Evolutionary conservation across 2,329 filamentous ascomycete genomes (phyloP).

Genomic region (Alternaria sp.): DNA sequence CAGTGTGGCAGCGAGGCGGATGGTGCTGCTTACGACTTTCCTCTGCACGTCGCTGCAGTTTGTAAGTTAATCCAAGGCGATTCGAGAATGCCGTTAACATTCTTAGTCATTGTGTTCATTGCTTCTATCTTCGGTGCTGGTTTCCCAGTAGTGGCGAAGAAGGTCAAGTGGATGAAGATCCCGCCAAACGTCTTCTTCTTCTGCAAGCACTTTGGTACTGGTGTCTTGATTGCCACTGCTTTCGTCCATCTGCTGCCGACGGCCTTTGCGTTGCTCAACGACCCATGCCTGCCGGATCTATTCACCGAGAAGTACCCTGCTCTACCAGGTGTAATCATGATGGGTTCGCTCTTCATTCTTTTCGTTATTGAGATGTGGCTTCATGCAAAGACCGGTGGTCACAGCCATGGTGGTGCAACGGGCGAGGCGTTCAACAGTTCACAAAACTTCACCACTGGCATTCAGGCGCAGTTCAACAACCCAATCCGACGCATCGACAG

Average conservation of each 20-base stretch:
- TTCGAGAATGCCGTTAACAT: conserved; percentile 23
- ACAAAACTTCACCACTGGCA: conserved; percentile 26
- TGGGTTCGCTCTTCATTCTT: conserved; percentile 67
- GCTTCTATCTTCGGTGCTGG: conserved; percentile 51
- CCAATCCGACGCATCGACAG: conserved; percentile 42
- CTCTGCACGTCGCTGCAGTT: conserved; percentile 51
- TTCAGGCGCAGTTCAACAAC: conserved; percentile 46
- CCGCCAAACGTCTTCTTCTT: conserved; percentile 67
- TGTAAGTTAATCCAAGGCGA: conserved; percentile 39
- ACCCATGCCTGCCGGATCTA: conserved; percentile 65
- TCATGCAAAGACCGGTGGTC: conserved; percentile 66
- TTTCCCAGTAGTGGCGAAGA: conserved; percentile 56
- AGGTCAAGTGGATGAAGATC: conserved; percentile 66
- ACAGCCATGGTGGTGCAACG: conserved; percentile 66
- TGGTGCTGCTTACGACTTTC: conserved; percentile 47
- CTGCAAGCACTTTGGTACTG: conserved; percentile 72
- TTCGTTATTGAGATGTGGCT: conserved; percentile 71
- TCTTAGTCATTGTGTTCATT: conserved; percentile 49
- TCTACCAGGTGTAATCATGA: conserved; percentile 71
- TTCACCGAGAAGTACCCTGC: conserved; percentile 68
- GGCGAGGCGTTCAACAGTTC: conserved; percentile 51
- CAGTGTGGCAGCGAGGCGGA: conserved; percentile 44
- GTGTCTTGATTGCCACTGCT: conserved; percentile 84
- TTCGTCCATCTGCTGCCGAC: conserved; percentile 78
- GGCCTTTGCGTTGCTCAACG: conserved; percentile 61